Base-by-base conservation (phyloP, 192 early-diverging fungal species). In the Backusella tarrabulga region DNA sequence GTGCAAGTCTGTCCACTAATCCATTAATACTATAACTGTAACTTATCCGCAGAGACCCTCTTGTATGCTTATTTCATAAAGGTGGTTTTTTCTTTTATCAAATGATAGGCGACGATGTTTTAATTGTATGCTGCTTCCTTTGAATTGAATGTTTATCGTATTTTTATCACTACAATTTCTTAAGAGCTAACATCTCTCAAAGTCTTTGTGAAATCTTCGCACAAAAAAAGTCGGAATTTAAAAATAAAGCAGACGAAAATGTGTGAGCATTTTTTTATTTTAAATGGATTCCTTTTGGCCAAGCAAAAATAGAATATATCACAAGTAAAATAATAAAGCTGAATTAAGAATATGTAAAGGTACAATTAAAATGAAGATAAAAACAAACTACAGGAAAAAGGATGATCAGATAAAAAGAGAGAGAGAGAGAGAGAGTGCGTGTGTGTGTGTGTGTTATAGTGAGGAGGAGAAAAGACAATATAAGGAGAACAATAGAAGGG, bases 301-400 rank as follows among this genome's bases (percentile, higher is more conserved):
- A 26, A 14, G 56, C 56, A 63, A 63, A n/a, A 63, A 63, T 63
- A 63, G 56, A 63, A 63, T 17, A 50, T 11, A 26, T 63, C 11
- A 29, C 56, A 54, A 44, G 14, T 54, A 54, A 21, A 54, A 54
- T 15, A 63, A 63, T 50, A 7, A 17, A 29, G 4, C 29, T 63
- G 56, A 63, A 63, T 63, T 63, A 63, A 63, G 56, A 29, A 63
- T 63, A 63, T 63, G 26, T 63, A 63, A 63, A 63, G 56, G 56
- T 63, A 63, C 56, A 63, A 63, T 63, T 63, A 63, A 23, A 63
- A 63, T 63, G 56, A 60, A 60, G 11, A 60, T 26, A 56, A 21
- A 60, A 26, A 26, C 9, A 63, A 63, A 29, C 56, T 60, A 60
- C 56, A 60, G 19, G 21, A 11, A 7, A 60, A 23, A 60, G 7